Percentiles rank a stretch among this genome's conserved stretches.
These are phyloP conservation scores for Phytophthora ohioensis DNA, from an alignment of 352 stramenopile species.

Conservation along the genomic window DNA sequence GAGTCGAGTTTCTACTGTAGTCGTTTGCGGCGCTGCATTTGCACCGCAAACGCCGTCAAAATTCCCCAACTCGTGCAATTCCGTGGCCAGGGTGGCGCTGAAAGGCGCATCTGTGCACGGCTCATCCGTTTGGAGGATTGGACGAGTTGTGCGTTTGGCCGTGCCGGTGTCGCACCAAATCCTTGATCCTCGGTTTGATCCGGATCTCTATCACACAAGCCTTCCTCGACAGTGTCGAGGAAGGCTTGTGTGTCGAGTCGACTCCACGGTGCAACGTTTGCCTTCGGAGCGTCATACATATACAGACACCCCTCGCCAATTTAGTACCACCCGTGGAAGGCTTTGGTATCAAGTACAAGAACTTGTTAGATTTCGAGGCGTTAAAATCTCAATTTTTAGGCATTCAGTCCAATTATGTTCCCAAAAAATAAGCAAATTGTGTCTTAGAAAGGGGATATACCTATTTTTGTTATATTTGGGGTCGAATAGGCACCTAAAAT, in stretches of 20 bases:
- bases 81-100: conserved; percentile 1
- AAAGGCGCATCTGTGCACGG: conserved; percentile 26
- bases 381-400: no score
- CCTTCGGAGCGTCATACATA: not conserved
- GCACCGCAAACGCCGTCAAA: not conserved
- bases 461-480: no score
- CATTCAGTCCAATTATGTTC: no score
- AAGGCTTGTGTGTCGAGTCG: no score
- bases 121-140: conserved; percentile 36
- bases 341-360: no score
- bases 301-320: no score
- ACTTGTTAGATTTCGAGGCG: no score
- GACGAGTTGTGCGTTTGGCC: conserved; percentile 30
- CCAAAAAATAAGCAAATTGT: no score
- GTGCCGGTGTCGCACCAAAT: conserved; percentile 24
- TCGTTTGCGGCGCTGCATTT: not conserved
- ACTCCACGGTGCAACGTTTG: conserved; percentile 1
- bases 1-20: not conserved
- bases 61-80: not conserved
- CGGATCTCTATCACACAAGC: conserved; percentile 24
- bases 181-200: conserved; percentile 1
- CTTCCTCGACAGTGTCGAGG: no score
- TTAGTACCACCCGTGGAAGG: no score
- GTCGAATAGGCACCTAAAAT: no score
- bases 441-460: no score